Evolutionary conservation across 768 basidiomycete genomes (phyloP), one percentile per base, ranked within the genome.

Genomic region (Russula sp.): DNA sequence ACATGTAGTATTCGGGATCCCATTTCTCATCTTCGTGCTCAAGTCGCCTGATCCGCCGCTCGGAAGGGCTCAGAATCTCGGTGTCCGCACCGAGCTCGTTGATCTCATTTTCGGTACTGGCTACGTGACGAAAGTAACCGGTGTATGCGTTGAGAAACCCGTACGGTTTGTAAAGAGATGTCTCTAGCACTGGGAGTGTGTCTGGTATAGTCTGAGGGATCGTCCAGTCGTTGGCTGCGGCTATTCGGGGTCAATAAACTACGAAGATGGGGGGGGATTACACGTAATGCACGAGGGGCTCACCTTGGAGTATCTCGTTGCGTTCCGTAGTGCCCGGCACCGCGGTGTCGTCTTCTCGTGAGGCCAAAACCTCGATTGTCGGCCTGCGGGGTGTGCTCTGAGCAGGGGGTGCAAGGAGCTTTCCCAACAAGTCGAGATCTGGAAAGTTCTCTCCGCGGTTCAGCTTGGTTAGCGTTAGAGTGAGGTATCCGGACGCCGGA

Each of bases 1-100:
- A 91, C 91, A 91, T 86, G 71, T 93, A 94, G 74, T 93, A 78
- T 68, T 92, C 90, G 69, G 84, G 85, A 68, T 93, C 86, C 82
- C 86, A 94, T 73, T 91, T 92, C 35, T 80, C 77, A 44, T 92
- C 78, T 71, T 93, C 91, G 64, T 84, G 85, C 59, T 75, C 72
- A 11, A 83, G 66, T 53, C 90, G 81, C 62, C 76, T 77, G 47
- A 63, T 67, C 34, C 84, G 78, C 42, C 90, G 80, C 65, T 87
- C 84, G 3, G 73, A 70, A 13, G 69, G 73, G 13, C 77, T 71
- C 57, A 81, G 81, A 1, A 71, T 78, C 74, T 94, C 91, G 14
- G 80, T 86, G 64, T 86, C 80, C 18, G 76, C 55, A 4, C 89
- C 90, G 14, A 93, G 79, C 69, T 91, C 90, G 69, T 92, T 89